Evolutionary conservation across 192 early-diverging fungal genomes (phyloP).

Genomic region (Chytriomyces sp.): DNA sequence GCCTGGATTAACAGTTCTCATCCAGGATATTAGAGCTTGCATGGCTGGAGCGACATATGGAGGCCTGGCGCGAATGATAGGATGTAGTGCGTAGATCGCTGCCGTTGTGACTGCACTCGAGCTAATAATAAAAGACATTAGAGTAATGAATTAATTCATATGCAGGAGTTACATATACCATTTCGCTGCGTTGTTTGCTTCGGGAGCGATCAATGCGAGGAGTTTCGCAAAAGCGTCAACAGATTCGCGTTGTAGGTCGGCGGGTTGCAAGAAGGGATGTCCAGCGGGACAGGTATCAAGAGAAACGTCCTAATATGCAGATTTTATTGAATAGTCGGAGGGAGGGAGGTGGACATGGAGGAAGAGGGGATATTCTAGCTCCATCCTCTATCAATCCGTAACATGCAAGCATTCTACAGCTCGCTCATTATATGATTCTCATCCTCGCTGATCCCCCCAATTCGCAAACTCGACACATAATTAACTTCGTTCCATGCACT

Average conservation of each 20-base stretch:
- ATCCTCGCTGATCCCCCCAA: no score
- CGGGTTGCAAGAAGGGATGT: constrained; percentile 39
- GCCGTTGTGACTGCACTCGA: constrained; percentile 39
- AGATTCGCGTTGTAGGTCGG: constrained; percentile 37
- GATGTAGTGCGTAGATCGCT: constrained; percentile 42
- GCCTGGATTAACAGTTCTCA: background rate
- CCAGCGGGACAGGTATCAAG: constrained; percentile 34
- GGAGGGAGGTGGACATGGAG: no score
- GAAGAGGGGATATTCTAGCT: no score
- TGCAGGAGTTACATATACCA: no score
- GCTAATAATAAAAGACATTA: constrained; percentile 20
- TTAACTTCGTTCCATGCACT: background rate
- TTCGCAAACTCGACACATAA: no score
- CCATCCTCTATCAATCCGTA: no score
- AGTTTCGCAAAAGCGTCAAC: constrained; percentile 31
- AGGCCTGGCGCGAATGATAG: constrained; percentile 33
- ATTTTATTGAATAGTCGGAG: background rate
- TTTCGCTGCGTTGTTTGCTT: background rate
- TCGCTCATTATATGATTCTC: no score
- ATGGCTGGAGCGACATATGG: constrained; percentile 29
- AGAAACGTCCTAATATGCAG: constrained; percentile 31
- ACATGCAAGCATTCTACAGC: no score
- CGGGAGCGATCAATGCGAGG: constrained; percentile 13
- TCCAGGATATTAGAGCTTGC: constrained; percentile 33
- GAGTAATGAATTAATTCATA: background rate